Evolutionary conservation across 2,329 filamentous ascomycete genomes (phyloP).

Genomic region (Parafenestella ontariensis): DNA sequence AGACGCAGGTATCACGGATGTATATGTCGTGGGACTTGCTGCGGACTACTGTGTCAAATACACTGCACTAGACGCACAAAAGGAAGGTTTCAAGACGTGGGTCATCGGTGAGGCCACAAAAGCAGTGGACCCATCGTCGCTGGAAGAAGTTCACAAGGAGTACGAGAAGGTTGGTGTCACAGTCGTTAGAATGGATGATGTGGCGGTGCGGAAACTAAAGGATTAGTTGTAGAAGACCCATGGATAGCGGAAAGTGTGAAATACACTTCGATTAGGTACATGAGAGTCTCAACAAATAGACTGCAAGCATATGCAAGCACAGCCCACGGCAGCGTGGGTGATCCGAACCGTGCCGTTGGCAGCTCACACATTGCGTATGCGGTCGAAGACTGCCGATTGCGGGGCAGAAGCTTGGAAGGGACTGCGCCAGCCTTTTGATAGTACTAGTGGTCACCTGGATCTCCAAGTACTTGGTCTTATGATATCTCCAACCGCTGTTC

Average conservation of each 20-base stretch:
- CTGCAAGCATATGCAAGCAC: neutral
- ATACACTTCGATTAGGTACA: neutral
- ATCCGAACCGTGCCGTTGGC: constrained; percentile 20
- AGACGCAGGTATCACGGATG: constrained; percentile 70
- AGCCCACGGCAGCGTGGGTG: constrained; percentile 5
- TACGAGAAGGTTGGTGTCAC: constrained; percentile 67
- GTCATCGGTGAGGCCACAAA: constrained; percentile 80
- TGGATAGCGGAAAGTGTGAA: neutral
- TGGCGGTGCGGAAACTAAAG: constrained; percentile 62
- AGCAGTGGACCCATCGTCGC: constrained; percentile 69
- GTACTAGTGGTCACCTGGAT: constrained; percentile 8
- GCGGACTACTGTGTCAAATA: constrained; percentile 87
- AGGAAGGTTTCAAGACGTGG: constrained; percentile 77
- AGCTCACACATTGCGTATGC: constrained; percentile 2
- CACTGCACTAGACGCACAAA: constrained; percentile 79
- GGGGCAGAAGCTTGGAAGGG: constrained; percentile 9
- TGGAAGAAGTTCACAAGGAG: constrained; percentile 63
- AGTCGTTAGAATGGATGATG: constrained; percentile 65
- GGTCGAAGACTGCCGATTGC: constrained; percentile 11
- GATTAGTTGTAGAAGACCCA: constrained; percentile 11
- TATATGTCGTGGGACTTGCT: constrained; percentile 86
- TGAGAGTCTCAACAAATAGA: neutral
- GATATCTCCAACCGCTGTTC: neutral
- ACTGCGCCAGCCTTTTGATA: neutral
- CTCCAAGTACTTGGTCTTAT: neutral